These are phyloP conservation scores for Podospora didyma DNA, from an alignment of 495 filamentous ascomycete genomes.

Conservation along the genomic window DNA sequence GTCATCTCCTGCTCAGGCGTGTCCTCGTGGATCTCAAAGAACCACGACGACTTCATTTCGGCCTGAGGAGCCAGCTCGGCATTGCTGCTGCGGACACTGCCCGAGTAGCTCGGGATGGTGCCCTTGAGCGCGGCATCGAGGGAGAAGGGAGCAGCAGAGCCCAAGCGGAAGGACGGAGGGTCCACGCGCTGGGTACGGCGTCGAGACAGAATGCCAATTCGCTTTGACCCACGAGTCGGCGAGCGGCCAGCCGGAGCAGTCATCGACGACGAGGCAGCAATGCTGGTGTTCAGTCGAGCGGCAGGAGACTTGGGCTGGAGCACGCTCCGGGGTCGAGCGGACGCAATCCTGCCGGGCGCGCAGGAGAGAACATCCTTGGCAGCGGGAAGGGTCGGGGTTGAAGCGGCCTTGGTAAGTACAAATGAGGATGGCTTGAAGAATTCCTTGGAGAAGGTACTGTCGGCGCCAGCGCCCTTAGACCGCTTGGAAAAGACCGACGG, in stretches of 20 bases:
- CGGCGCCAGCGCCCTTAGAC: slow-evolving; percentile 56
- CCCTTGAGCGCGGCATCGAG: slow-evolving; percentile 73
- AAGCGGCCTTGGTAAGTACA: slow-evolving; percentile 39
- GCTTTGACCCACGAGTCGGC: slow-evolving; percentile 53
- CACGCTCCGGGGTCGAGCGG: slow-evolving; percentile 35
- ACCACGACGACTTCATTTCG: slow-evolving; percentile 65
- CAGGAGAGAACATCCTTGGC: slow-evolving; percentile 22
- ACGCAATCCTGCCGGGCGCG: slow-evolving; percentile 31
- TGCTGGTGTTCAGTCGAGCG: slow-evolving; percentile 36
- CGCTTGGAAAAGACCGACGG: slow-evolving; percentile 64
- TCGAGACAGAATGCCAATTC: slow-evolving; percentile 57
- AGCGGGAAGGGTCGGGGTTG: slow-evolving; percentile 23
- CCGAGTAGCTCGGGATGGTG: slow-evolving; percentile 55
- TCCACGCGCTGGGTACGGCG: slow-evolving; percentile 60
- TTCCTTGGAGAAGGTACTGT: slow-evolving; percentile 41
- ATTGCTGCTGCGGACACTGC: slow-evolving; percentile 13
- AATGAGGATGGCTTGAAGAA: slow-evolving; percentile 45
- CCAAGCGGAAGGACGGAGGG: slow-evolving; percentile 45
- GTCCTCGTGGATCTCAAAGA: slow-evolving; percentile 94
- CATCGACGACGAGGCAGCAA: slow-evolving; percentile 39
- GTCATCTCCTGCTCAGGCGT: slow-evolving; percentile 81
- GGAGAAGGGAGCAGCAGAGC: slow-evolving; percentile 58
- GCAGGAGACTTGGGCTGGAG: slow-evolving; percentile 46
- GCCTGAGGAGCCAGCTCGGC: slow-evolving; percentile 24
- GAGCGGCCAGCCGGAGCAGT: slow-evolving; percentile 61